Conservation (phyloP, 2,329 filamentous ascomycete genomes). For the Trichoderma lentiforme region DNA sequence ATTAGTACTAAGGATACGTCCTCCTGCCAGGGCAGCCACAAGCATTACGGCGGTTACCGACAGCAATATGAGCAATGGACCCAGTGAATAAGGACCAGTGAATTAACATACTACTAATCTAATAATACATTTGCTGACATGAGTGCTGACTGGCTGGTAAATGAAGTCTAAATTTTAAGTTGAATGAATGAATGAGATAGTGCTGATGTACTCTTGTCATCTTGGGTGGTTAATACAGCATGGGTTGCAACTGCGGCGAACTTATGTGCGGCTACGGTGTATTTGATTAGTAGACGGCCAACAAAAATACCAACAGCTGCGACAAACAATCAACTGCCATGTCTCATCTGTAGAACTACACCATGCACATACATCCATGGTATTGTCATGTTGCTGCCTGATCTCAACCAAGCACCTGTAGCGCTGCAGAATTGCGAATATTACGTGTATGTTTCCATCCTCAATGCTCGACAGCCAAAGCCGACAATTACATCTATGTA, state of each 20-base stretch:
- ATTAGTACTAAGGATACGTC: not conserved
- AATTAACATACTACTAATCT: not conserved
- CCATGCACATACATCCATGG: not conserved
- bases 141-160: not conserved
- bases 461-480: not conserved
- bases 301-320: not conserved
- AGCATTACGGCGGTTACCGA: not conserved
- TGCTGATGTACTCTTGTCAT: not conserved
- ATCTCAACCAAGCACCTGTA: not conserved
- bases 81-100: not conserved
- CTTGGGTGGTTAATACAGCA: not conserved
- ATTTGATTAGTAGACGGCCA: not conserved
- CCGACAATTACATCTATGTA: not conserved
- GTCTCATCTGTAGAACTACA: not conserved
- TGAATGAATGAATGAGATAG: not conserved
- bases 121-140: not conserved
- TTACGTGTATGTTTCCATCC: not conserved
- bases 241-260: not conserved
- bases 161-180: not conserved
- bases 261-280: not conserved
- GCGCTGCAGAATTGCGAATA: not conserved
- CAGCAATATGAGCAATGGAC: not conserved
- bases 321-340: not conserved
- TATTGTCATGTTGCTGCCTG: not conserved
- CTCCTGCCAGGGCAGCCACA: too few species aligned